Evolutionary conservation across 192 early-diverging fungal species (phyloP), one percentile per base, ranked within the genome.

Genomic region (Rhizoclosmatium sp.): DNA sequence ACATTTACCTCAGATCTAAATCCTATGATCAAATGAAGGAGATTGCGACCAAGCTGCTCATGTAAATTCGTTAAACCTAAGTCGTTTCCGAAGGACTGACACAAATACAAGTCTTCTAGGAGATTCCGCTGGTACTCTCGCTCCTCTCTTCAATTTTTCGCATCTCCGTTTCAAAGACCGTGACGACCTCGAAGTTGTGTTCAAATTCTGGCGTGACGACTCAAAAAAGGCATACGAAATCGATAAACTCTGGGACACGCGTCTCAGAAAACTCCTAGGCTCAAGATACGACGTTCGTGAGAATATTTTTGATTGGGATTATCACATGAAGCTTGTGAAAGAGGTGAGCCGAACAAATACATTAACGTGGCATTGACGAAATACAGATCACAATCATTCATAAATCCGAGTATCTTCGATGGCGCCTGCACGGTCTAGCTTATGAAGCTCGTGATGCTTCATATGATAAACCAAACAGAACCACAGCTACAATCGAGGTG

Each of bases 271-370:
- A 12, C 71, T 79, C 14, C 81, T 83, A 60, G 81, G 82, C 19
- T 45, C 54, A 2, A 74, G 88, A 14, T 91, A 86, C 71, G 90
- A 91, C 54, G 49, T 75, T 4, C 81, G 87, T 41, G 89, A 88
- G 21, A 85, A 85, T 68, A 75, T 82, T 5, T 61, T 89, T 54
- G 90, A 91, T 61, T 91, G 90, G 90, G 90, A 91, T 73, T 91
- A 82, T 74, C 80, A 89, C 78, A 89, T 91, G 88, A 89, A 89
- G 79, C 77, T 91, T 41, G 51, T 54, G 47, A 84, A 84, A 54
- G 61, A 75, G 64, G 83, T 82, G 40, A 40, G 48, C 14, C 39
- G 58, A 14, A 51, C 47, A 76, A 46, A 23, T 23, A 23, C 40
- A 71, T 68, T 40, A 56, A 45, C 31, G 31, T 31, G 31, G 31